Evolutionary conservation across 345 rosid species (phyloP).

Genomic region (Sonneratia alba): DNA sequence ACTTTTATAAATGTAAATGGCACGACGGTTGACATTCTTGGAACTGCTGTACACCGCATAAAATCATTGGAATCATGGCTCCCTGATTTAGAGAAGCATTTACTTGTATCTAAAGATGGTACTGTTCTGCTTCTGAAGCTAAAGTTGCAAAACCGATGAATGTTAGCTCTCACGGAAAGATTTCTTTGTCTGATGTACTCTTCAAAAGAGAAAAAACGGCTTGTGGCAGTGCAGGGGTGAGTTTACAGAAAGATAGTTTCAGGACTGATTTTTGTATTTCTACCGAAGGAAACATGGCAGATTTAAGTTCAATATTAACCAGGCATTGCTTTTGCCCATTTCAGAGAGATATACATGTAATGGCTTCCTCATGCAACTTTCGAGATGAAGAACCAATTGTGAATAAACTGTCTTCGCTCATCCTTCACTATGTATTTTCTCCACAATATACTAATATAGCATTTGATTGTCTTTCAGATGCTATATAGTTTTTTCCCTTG

Average conservation of each 20-base stretch:
- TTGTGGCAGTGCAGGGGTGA: background rate
- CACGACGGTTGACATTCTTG: background rate
- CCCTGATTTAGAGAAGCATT: background rate
- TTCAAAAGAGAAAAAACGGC: too few species aligned
- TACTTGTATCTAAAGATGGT: background rate
- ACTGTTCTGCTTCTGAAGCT: background rate
- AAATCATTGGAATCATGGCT: too few species aligned
- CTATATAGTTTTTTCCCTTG: too few species aligned
- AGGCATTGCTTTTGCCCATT: background rate
- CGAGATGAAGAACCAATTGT: background rate
- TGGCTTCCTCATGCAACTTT: too few species aligned
- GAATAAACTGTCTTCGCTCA: too few species aligned
- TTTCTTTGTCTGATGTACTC: too few species aligned
- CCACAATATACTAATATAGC: too few species aligned
- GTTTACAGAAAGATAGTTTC: background rate
- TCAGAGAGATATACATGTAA: background rate
- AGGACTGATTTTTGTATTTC: background rate
- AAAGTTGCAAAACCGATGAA: background rate
- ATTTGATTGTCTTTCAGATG: too few species aligned
- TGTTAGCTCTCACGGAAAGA: too few species aligned
- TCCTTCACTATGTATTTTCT: too few species aligned
- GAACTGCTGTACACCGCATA: background rate
- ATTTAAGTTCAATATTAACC: background rate
- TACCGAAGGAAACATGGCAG: background rate
- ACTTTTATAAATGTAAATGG: background rate